Base-by-base conservation (phyloP, 805 yeast species). In the Ascoidea asiatica region DNA sequence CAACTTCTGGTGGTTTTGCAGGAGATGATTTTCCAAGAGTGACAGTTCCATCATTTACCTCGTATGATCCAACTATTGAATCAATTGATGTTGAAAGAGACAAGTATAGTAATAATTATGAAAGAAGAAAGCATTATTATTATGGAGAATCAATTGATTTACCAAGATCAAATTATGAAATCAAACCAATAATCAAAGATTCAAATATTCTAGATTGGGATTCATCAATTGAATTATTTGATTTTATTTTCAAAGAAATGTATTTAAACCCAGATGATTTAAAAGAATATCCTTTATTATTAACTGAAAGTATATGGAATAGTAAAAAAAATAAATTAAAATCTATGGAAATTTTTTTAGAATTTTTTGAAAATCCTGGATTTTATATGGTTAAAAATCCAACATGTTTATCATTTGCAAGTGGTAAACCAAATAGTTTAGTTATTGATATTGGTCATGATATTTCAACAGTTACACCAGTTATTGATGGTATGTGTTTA, bases 241-340 rank as follows among this genome's bases (percentile, higher is more conserved):
- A 66, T 5, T 72, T 76, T 62, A 70, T 79, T 46, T 72, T 86
- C 50, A 62, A 65, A 19, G 61, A 64, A 22, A 56, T 84, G 49
- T 64, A 67, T 38, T 67, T 81, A 8, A 29, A 29, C 2, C 15
- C 8, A 11, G 35, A 29, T 8, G 72, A 76, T 44, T 70, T 75
- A 44, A 57, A 58, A 18, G 86, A 81, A 47, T 84, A 79, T 57
- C 96, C 97, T 5, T 66, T 86, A 23, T 62, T 89, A 44, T 59
- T 87, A 39, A 88, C 95, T 1, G 96, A 89, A 64, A 89, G 95
- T 2, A 79, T 85, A 11, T 84, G 95, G 95, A 80, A 85, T 48
- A 66, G 81, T 3, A 72, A 68, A 19, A 71, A 64, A 39, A 81
- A 84, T 58, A 77, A 90, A 52, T 69, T 67, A 45, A 78, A 75